Base-by-base conservation (phyloP, 2,329 filamentous ascomycete species). In the Neofusicoccum cordaticola region DNA sequence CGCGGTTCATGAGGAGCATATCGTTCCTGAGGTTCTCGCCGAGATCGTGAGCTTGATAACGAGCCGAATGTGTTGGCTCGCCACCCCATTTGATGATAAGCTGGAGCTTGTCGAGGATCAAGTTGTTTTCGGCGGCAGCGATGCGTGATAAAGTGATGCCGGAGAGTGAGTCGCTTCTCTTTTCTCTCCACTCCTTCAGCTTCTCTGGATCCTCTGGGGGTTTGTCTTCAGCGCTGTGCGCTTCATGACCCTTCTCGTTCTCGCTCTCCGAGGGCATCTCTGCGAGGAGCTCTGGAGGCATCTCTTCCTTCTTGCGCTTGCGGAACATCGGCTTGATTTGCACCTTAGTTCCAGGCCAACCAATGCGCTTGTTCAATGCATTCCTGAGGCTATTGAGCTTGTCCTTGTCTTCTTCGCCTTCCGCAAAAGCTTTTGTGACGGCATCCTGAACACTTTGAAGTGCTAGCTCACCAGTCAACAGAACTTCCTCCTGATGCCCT, bases 251-350 rank as follows among this genome's bases (percentile, higher is more conserved):
- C 4, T 50, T 65, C 60, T 77, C 75, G 19, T 70, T 70, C 13
- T 70, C 53, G 5, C 68, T 67, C n/a, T 63, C 52, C 15, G 57
- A 52, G 31, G 44, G 50, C 51, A 76, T 69, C 17, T 74, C 74
- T 9, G 52, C 60, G 6, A 64, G 44, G 3, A 63, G 27, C 31
- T 64, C 65, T 0, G 74, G 73, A 27, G 74, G 70, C 15, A 80
- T 75, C 68, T 88, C 86, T 58, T 90, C 86, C 2, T 88, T 85
- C 72, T 88, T 92, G 72, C 92, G 89, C 80, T 94, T 97, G 60
- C 93, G 88, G 78, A 99, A 99, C 93, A 99, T 97, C 9, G 95
- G 95, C 78, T 99, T 99, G 75, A 99, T 98, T 78, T 99, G 95
- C 2, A 99, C 93, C 77, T 99, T 99, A 1, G 95, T 99, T 0